phyloP scores from a whole-genome alignment of 345 rosid genomes.

The Mangifera indica region DNA sequence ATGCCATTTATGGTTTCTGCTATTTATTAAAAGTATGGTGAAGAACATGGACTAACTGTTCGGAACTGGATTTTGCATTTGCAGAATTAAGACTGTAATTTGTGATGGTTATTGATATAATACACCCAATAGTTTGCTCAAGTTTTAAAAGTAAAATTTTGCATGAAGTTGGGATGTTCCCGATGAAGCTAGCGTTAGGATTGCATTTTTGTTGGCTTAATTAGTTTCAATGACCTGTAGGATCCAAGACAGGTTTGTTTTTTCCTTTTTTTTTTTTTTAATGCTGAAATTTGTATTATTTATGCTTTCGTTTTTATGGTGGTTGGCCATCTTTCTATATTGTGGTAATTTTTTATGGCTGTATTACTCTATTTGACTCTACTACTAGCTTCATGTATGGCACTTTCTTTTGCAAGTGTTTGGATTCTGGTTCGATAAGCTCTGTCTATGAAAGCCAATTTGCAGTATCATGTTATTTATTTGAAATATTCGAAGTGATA shows the following conservation, averaged over 20 bases:
- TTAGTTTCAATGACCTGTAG: background rate
- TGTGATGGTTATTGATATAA: background rate
- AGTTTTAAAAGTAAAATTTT: background rate
- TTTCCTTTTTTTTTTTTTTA: background rate
- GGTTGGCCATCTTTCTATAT: background rate
- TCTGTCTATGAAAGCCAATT: background rate
- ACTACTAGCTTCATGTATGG: background rate
- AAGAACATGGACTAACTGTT: background rate
- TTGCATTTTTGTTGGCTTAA: background rate
- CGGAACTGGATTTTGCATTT: background rate
- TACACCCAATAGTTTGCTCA: background rate
- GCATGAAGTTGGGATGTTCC: constrained; percentile 2
- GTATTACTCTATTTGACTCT: background rate
- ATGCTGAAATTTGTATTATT: background rate
- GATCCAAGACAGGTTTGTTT: background rate
- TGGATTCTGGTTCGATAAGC: background rate
- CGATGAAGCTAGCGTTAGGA: background rate
- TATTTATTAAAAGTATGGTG: background rate
- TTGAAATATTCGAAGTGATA: background rate
- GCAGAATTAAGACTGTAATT: background rate
- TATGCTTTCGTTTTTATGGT: background rate
- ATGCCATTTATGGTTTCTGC: background rate
- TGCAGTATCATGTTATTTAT: background rate
- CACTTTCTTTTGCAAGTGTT: background rate
- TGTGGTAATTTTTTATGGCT: background rate